phyloP scores from a whole-genome alignment of 805 yeast species.

The Komagataella pseudopastoris region DNA sequence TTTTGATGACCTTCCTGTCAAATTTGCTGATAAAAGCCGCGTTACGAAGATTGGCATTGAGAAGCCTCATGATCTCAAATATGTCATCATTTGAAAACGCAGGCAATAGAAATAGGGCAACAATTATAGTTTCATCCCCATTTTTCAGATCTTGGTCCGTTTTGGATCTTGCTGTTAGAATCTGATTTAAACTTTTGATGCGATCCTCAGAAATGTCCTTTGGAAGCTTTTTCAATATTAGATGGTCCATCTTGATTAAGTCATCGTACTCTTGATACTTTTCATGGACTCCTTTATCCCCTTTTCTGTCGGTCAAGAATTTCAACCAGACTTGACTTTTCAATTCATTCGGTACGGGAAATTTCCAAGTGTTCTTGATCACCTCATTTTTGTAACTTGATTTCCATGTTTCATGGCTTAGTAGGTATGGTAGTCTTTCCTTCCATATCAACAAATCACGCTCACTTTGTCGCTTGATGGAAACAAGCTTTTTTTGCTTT shows the following conservation, averaged over 20 bases:
- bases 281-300: neutral
- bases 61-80: conserved; percentile 1
- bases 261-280: neutral
- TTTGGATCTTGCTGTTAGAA: neutral
- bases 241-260: conserved; percentile 2
- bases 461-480: conserved; percentile 18
- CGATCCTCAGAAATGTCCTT: neutral
- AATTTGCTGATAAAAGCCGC: neutral
- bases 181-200: neutral
- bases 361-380: conserved; percentile 19
- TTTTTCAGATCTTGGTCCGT: conserved; percentile 1
- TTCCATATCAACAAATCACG: conserved; percentile 17
- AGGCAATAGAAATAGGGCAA: neutral
- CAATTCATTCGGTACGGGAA: neutral
- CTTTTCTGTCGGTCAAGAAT: conserved; percentile 1
- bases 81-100: neutral
- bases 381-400: conserved; percentile 14
- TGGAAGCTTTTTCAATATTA: neutral
- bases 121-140: conserved; percentile 1
- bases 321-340: neutral
- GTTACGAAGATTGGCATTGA: neutral
- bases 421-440: conserved; percentile 17
- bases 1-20: neutral
- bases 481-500: conserved; percentile 15
- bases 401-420: conserved; percentile 13